Base-by-base conservation (phyloP, 2,329 filamentous ascomycete species). In the Pyricularia pennisetigena region DNA sequence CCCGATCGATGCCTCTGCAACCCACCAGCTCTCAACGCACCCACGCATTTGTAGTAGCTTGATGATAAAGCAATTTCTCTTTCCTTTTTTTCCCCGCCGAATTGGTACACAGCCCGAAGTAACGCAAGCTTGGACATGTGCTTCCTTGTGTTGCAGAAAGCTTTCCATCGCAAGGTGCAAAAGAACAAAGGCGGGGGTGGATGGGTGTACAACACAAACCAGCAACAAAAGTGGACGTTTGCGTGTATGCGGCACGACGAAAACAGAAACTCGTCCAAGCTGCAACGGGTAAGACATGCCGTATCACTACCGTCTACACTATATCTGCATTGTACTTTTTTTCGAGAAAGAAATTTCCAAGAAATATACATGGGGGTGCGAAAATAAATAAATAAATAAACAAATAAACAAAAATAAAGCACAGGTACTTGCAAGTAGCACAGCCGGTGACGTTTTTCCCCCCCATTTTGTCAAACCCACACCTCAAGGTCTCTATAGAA, bases 61-160 rank as follows among this genome's bases (percentile, higher is more conserved):
- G 20, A 54, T 54, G 20, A n/a, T n/a, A n/a, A 5, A 54, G 2
- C 16, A 3, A 41, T 76, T 69, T 14, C 41, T 54, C 8, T n/a
- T 9, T n/a, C n/a, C n/a, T 8, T 54, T 20, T 6, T n/a, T 54
- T 8, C 20, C 41, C 20, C 12, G n/a, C 20, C 16, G 7, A n/a
- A n/a, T n/a, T n/a, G 7, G 41, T 54, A 54, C n/a, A 54, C 20
- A 20, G 20, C 20, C 6, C 41, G 41, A 54, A 20, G 20, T 54
- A n/a, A 54, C n/a, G n/a, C 41, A 54, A 54, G 5, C 41, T n/a
- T 54, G 41, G 16, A 54, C 41, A 54, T 54, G 41, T 54, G 41
- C 7, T 4, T 54, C 41, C n/a, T 4, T 54, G 41, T 54, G 20
- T 54, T 54, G 41, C 41, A 8, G 41, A 54, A 9, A n/a, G 41